phyloP scores from a whole-genome alignment of 495 filamentous ascomycete species.

The Penicillium arizonense region DNA sequence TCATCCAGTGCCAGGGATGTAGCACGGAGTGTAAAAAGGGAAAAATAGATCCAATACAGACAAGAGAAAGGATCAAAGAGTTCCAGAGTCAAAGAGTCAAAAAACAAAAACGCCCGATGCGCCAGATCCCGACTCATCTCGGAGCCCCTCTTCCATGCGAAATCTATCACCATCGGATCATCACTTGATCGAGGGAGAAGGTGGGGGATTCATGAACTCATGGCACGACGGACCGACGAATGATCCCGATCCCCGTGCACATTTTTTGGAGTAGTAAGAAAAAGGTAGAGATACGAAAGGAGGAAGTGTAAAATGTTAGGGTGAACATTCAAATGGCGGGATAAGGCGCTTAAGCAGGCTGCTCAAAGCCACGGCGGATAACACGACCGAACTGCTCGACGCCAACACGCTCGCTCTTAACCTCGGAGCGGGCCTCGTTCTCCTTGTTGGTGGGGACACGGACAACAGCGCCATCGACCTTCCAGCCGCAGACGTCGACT shows the following conservation, averaged over 20 bases:
- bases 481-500: constrained; percentile 83
- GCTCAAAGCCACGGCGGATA: constrained; percentile 86
- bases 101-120: constrained; percentile 30
- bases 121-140: constrained; percentile 33
- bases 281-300: constrained; percentile 10
- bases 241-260: neutral
- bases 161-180: constrained; percentile 27
- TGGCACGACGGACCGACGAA: constrained; percentile 13
- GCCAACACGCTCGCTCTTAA: constrained; percentile 88
- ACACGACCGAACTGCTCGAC: constrained; percentile 81
- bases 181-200: constrained; percentile 17
- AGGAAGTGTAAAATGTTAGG: constrained; percentile 1
- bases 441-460: constrained; percentile 90
- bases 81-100: constrained; percentile 1
- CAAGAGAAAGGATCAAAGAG: constrained; percentile 5
- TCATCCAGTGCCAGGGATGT: constrained; percentile 1
- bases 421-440: constrained; percentile 96
- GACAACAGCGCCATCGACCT: constrained; percentile 63
- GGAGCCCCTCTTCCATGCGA: constrained; percentile 30
- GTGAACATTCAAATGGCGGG: constrained; percentile 3
- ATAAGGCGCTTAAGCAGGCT: constrained; percentile 58
- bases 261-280: constrained; percentile 14
- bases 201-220: constrained; percentile 31
- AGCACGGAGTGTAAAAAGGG: constrained; percentile 9
- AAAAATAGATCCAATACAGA: constrained; percentile 25